These are phyloP conservation scores for Trametes versicolor DNA, from an alignment of 1,284 basidiomycete species.

Conservation along the genomic window DNA sequence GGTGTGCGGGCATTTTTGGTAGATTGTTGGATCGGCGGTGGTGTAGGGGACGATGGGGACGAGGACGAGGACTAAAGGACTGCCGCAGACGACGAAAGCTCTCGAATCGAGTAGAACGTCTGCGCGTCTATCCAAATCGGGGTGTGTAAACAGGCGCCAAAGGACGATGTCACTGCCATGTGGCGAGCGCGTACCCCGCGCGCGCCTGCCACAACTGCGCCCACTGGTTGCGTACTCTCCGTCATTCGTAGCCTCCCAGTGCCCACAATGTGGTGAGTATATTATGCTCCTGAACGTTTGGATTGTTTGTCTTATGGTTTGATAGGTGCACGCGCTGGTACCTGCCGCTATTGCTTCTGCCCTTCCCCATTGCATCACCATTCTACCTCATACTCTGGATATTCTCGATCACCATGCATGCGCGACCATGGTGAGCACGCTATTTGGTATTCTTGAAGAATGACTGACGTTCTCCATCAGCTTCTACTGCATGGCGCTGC, in stretches of 20 bases:
- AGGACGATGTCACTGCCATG: constrained; percentile 8
- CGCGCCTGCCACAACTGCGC: no score
- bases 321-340: constrained; percentile 87
- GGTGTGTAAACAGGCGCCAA: constrained; percentile 12
- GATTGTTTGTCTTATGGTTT: neutral
- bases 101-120: constrained; percentile 36
- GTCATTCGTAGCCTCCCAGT: neutral
- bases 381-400: constrained; percentile 80
- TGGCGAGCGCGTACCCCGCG: constrained; percentile 12
- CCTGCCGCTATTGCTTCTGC: constrained; percentile 76
- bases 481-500: constrained; percentile 84
- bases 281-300: neutral
- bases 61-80: constrained; percentile 4
- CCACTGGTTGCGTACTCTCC: no score
- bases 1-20: constrained; percentile 64
- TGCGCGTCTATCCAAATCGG: constrained; percentile 24
- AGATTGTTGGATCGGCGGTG: constrained; percentile 18
- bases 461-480: constrained; percentile 47
- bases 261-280: constrained; percentile 48
- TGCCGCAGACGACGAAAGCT: constrained; percentile 29
- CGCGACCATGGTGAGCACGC: constrained; percentile 75
- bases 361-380: constrained; percentile 80
- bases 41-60: constrained; percentile 29
- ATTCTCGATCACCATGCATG: constrained; percentile 77
- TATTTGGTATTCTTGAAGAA: neutral